A percentile compares a stretch with the other conserved stretches of the same genome.
phyloP scores from a whole-genome alignment of 2,329 filamentous ascomycete species.

The Pyricularia grisea region DNA sequence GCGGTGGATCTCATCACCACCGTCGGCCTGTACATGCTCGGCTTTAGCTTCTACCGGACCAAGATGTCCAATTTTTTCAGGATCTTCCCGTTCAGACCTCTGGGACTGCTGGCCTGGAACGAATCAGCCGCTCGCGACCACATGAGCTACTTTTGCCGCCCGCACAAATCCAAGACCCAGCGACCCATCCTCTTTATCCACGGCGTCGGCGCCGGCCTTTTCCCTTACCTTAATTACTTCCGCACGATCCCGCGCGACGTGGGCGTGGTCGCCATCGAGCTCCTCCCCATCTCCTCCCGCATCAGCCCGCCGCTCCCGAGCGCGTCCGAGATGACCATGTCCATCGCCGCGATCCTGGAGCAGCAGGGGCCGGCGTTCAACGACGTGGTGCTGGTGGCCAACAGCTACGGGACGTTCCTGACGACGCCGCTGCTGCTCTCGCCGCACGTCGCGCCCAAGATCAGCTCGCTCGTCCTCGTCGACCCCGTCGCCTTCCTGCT shows the following conservation, averaged over 20 bases:
- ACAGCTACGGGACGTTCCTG: slow-evolving; percentile 56
- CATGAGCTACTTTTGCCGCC: slow-evolving; percentile 10
- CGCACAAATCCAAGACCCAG: slow-evolving; percentile 3
- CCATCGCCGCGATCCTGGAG: neutral
- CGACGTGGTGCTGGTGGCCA: slow-evolving; percentile 49
- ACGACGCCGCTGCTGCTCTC: slow-evolving; percentile 51
- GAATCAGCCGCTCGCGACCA: slow-evolving; percentile 7
- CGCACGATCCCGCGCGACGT: slow-evolving; percentile 8
- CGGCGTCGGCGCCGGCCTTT: slow-evolving; percentile 11
- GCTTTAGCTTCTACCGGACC: slow-evolving; percentile 12
- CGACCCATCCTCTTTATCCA: slow-evolving; percentile 12
- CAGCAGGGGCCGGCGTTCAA: slow-evolving; percentile 14
- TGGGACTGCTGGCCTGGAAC: neutral
- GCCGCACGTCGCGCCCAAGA: slow-evolving; percentile 34
- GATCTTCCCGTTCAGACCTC: slow-evolving; percentile 11
- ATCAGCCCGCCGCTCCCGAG: slow-evolving; percentile 5
- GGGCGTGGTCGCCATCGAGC: slow-evolving; percentile 10
- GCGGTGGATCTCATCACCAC: slow-evolving; percentile 6
- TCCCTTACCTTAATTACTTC: slow-evolving; percentile 10
- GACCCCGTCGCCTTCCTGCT: slow-evolving; percentile 60
- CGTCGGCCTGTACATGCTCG: slow-evolving; percentile 4
- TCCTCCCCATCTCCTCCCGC: slow-evolving; percentile 12
- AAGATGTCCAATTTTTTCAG: slow-evolving; percentile 11
- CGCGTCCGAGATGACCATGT: neutral
- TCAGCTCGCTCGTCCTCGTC: slow-evolving; percentile 37